Evolutionary conservation across 164 flowering plant genomes (phyloP), one percentile per base, ranked within the genome.

Genomic region (Aristolochia contorta): DNA sequence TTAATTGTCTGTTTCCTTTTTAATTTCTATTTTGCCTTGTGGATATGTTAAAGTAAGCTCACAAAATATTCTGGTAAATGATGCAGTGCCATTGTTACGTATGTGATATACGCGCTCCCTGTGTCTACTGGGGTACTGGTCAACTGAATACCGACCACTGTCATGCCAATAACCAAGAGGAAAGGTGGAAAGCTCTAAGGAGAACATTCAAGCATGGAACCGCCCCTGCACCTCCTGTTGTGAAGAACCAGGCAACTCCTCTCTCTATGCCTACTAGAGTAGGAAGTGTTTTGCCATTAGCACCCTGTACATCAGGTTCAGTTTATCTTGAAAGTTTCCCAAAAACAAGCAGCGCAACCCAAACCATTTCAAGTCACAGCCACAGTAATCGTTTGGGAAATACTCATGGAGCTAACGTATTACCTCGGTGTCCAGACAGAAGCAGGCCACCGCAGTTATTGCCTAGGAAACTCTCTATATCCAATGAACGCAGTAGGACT

Each of bases 31-130:
- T 27, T 27, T 27, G 30, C 30, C 3, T 27, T 18, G 23, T 54
- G 27, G 56, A 54, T 16, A 22, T 54, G 32, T 14, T 16, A 37
- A 37, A 37, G 12, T 37, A 10, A 37, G 7, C 43, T 37, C 0
- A 37, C 43, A 37, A 37, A 30, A 16, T 65, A 16, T 61, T 22
- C 20, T 27, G 37, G 45, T 21, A 20, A 49, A 41, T 58, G 74
- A 69, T 75, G 68, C 94, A 93, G 99, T 93, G 99, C 65, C 94
- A 93, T 54, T 93, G 99, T 77, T 90, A 79, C 72, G 97, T 90
- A 20, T 93, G 99, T 69, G 99, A 93, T 63, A 56, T 70, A 49
- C 78, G 50, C 65, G 96, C 97, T 20, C 99, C 99, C 47, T 93
- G 99, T 67, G 57, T 47, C n/a, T 57, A 60, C 46, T 93, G 99